phyloP scores from a whole-genome alignment of 495 filamentous ascomycete species.

The Trichoderma parareesei region DNA sequence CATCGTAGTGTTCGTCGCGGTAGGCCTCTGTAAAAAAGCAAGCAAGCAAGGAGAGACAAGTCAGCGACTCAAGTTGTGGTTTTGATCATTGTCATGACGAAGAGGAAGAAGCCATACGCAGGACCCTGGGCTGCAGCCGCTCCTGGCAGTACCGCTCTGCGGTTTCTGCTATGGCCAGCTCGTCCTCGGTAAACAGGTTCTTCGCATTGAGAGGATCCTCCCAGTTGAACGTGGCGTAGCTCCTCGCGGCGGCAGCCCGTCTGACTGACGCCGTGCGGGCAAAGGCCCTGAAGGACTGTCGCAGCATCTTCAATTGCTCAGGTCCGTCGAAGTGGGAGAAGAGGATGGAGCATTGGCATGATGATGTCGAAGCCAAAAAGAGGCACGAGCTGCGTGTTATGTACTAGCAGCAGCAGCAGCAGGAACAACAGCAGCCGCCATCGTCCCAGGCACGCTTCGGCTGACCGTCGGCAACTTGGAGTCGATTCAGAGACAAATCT shows the following conservation, averaged over 20 bases:
- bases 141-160: constrained; percentile 92
- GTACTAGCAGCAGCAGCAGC: too few species aligned
- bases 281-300: not conserved
- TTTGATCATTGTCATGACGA: too few species aligned
- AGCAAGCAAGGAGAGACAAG: not conserved
- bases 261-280: constrained; percentile 4
- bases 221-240: constrained; percentile 63
- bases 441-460: not conserved
- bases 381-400: too few species aligned
- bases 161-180: constrained; percentile 79
- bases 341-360: too few species aligned
- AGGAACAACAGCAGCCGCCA: too few species aligned
- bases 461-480: not conserved
- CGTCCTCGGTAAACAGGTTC: constrained; percentile 76
- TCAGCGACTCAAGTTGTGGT: too few species aligned
- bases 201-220: constrained; percentile 74
- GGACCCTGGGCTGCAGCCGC: constrained; percentile 69
- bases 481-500: too few species aligned
- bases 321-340: not conserved
- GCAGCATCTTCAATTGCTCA: not conserved
- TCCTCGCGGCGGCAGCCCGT: not conserved
- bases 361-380: too few species aligned
- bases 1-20: constrained; percentile 87
- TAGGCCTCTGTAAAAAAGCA: constrained; percentile 65
- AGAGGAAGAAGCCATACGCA: constrained; percentile 51